Percentiles rank a stretch among this genome's conserved stretches.
phyloP scores from a whole-genome alignment of 73 alveolate genomes.

The Paramecium sonneborni region DNA sequence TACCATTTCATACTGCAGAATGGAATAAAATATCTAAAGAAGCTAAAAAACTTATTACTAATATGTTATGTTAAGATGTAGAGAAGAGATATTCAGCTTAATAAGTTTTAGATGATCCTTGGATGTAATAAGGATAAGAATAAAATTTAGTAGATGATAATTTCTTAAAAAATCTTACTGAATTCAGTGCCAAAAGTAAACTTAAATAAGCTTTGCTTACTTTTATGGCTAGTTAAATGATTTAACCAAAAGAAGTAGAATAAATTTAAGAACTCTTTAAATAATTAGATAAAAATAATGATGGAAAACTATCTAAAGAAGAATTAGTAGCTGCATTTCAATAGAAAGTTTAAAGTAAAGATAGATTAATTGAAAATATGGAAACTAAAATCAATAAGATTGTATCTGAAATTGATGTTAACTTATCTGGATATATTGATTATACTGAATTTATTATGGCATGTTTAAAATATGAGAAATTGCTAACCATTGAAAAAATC shows the following conservation, averaged over 20 bases:
- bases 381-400: conserved; percentile 1
- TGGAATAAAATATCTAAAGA: conserved; percentile 70
- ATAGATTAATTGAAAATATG: conserved; percentile 34
- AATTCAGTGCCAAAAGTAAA: conserved; percentile 57
- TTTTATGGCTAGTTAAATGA: conserved; percentile 50
- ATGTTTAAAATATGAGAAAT: conserved; percentile 25
- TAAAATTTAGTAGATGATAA: neutral
- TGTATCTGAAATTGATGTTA: conserved; percentile 59
- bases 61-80: conserved; percentile 66
- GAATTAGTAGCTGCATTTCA: conserved; percentile 7
- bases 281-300: conserved; percentile 43
- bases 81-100: conserved; percentile 58
- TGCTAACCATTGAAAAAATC: conserved; percentile 54
- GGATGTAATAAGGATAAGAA: conserved; percentile 39
- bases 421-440: conserved; percentile 64
- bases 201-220: conserved; percentile 36
- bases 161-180: conserved; percentile 45
- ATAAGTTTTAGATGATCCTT: conserved; percentile 45
- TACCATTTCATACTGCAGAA: conserved; percentile 60
- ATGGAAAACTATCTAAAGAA: conserved; percentile 45
- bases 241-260: conserved; percentile 20
- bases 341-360: neutral
- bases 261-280: conserved; percentile 5
- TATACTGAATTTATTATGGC: conserved; percentile 71
- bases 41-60: conserved; percentile 72